These are phyloP conservation scores for Botrytis galanthina DNA, from an alignment of 2,329 filamentous ascomycete species.

Conservation along the genomic window DNA sequence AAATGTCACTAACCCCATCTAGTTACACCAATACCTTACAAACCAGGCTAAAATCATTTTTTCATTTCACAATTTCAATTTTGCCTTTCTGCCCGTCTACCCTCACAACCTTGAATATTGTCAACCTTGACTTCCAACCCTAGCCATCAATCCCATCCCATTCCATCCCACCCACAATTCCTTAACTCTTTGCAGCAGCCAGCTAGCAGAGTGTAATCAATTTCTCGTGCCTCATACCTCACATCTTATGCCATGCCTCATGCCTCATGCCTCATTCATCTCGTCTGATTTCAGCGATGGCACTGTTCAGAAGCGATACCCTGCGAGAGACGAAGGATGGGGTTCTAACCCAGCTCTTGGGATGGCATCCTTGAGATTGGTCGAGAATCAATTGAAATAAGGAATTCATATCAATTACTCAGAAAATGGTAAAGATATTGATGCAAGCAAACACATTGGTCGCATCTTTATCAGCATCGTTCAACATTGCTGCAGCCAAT, in stretches of 20 bases:
- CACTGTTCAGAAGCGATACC: constrained; percentile 14
- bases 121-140: neutral
- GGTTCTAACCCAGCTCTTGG: constrained; percentile 11
- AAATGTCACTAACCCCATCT: fast-evolving
- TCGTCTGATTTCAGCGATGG: constrained; percentile 5
- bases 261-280: neutral
- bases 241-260: neutral
- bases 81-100: neutral
- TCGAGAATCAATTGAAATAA: constrained; percentile 5
- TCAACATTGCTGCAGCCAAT: neutral
- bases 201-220: neutral
- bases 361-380: constrained; percentile 15
- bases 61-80: neutral
- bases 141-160: neutral
- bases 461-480: neutral
- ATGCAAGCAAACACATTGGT: neutral
- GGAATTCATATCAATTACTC: neutral
- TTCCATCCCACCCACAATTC: neutral
- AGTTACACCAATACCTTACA: neutral
- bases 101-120: neutral
- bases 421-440: neutral
- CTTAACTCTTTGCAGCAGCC: neutral
- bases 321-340: constrained; percentile 7
- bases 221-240: neutral
- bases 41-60: neutral